Percentiles rank a stretch among this genome's conserved stretches.
These are phyloP conservation scores for Hibiscus mutabilis DNA, from an alignment of 345 rosid genomes.

Conservation along the genomic window DNA sequence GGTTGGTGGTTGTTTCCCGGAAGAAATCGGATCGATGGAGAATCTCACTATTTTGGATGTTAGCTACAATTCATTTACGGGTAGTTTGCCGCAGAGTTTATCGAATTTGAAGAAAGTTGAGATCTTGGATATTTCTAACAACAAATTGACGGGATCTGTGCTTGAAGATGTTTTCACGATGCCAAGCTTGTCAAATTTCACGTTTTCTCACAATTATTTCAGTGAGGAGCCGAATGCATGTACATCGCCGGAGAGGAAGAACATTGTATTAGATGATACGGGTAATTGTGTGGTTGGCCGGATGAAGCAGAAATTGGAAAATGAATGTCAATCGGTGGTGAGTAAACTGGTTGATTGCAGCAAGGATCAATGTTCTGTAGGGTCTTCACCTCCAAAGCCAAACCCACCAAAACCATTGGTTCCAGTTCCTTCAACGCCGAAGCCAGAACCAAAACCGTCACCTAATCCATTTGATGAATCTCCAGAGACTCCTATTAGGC, in stretches of 20 bases:
- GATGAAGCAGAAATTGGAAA: slow-evolving; percentile 35
- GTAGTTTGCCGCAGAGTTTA: slow-evolving; percentile 38
- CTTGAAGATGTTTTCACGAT: slow-evolving; percentile 47
- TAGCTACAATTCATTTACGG: slow-evolving; percentile 43
- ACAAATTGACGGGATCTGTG: slow-evolving; percentile 55
- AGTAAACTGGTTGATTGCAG: slow-evolving; percentile 64
- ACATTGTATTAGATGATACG: slow-evolving; percentile 34
- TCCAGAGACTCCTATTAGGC: slow-evolving; percentile 10
- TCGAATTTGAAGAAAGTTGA: slow-evolving; percentile 28
- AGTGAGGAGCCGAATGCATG: slow-evolving; percentile 41
- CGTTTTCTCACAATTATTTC: slow-evolving; percentile 55
- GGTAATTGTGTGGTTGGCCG: slow-evolving; percentile 48
- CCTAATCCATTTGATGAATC: neutral
- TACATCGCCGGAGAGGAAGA: slow-evolving; percentile 18
- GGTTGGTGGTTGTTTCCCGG: slow-evolving; percentile 67
- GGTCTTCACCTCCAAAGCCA: slow-evolving; percentile 16
- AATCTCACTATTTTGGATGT: slow-evolving; percentile 53
- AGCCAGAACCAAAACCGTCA: neutral
- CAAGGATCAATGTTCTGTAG: slow-evolving; percentile 40
- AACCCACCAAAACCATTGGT: neutral
- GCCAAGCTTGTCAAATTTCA: slow-evolving; percentile 46
- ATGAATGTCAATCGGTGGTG: slow-evolving; percentile 38
- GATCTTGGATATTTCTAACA: slow-evolving; percentile 36
- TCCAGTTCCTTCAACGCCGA: neutral
- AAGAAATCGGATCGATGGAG: slow-evolving; percentile 47